phyloP scores from a whole-genome alignment of 1,284 basidiomycete species.

The Phellopilus nigrolimitatus region DNA sequence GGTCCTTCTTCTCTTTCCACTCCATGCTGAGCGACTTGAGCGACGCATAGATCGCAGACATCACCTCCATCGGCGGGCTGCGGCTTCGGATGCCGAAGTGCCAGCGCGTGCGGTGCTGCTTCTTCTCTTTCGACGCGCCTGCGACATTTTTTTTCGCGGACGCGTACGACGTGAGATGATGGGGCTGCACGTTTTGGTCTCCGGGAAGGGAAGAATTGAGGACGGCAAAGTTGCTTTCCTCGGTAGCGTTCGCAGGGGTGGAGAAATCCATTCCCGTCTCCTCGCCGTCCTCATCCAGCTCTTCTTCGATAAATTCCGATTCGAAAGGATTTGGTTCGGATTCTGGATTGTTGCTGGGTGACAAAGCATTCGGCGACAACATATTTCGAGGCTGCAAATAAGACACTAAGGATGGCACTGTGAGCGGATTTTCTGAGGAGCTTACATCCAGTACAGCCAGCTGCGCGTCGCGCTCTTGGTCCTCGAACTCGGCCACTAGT shows the following conservation, averaged over 20 bases:
- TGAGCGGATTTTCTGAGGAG: conserved; percentile 20
- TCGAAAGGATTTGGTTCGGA: conserved; percentile 74
- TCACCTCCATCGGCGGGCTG: conserved; percentile 97
- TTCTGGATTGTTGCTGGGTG: conserved; percentile 48
- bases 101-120: conserved; percentile 80
- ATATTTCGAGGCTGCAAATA: conserved; percentile 55
- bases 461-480: conserved; percentile 77
- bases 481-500: conserved; percentile 68
- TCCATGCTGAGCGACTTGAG: conserved; percentile 94
- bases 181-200: conserved; percentile 36
- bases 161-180: conserved; percentile 58
- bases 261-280: conserved; percentile 41
- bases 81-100: conserved; percentile 97
- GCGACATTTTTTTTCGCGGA: conserved; percentile 53
- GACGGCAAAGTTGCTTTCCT: conserved; percentile 74
- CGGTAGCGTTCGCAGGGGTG: conserved; percentile 40
- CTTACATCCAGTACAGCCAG: conserved; percentile 74
- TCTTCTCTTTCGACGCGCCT: conserved; percentile 50
- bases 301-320: conserved; percentile 52
- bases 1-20: conserved; percentile 81
- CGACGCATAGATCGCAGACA: conserved; percentile 97
- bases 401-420: conserved; percentile 4
- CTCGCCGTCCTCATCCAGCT: conserved; percentile 45
- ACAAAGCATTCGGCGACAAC: conserved; percentile 43
- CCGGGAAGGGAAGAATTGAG: conserved; percentile 78